Evolutionary conservation across 805 yeast genomes (phyloP).

Genomic region (Candida nanaspora): DNA sequence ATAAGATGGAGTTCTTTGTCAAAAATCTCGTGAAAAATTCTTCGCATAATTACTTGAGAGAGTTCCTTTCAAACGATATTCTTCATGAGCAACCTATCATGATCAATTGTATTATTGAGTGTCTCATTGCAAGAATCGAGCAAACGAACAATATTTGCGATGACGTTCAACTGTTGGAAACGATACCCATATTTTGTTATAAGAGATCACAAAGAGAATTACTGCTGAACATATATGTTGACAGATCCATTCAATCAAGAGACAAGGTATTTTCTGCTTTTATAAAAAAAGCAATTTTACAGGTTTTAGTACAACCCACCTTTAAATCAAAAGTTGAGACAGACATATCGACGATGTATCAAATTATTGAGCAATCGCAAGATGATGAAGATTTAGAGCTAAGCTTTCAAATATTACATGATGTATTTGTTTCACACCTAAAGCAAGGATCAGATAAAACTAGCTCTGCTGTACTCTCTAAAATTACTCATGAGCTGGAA

Average conservation of each 20-base stretch:
- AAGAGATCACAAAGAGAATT: constrained; percentile 26
- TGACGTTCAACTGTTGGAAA: constrained; percentile 5
- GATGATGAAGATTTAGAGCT: too few species aligned
- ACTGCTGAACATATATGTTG: constrained; percentile 17
- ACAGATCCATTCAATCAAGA: constrained; percentile 1
- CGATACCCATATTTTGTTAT: constrained; percentile 46
- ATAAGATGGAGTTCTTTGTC: constrained; percentile 24
- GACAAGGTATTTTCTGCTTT: neutral
- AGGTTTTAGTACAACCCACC: constrained; percentile 44
- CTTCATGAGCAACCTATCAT: constrained; percentile 43
- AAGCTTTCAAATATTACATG: too few species aligned
- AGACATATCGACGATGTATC: constrained; percentile 6
- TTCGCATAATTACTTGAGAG: constrained; percentile 10
- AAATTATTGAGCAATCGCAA: constrained; percentile 6
- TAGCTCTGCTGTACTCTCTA: constrained; percentile 1
- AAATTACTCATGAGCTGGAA: neutral
- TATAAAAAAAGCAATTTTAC: constrained; percentile 17
- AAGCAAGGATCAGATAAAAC: constrained; percentile 28
- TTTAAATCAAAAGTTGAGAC: constrained; percentile 45
- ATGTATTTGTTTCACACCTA: constrained; percentile 35
- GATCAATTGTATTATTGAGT: constrained; percentile 17
- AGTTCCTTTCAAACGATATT: constrained; percentile 28
- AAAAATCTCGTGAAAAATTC: too few species aligned
- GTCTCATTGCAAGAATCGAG: constrained; percentile 1
- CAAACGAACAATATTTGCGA: neutral